phyloP scores from a whole-genome alignment of 495 filamentous ascomycete species.

The Aspergillus saccharolyticus region DNA sequence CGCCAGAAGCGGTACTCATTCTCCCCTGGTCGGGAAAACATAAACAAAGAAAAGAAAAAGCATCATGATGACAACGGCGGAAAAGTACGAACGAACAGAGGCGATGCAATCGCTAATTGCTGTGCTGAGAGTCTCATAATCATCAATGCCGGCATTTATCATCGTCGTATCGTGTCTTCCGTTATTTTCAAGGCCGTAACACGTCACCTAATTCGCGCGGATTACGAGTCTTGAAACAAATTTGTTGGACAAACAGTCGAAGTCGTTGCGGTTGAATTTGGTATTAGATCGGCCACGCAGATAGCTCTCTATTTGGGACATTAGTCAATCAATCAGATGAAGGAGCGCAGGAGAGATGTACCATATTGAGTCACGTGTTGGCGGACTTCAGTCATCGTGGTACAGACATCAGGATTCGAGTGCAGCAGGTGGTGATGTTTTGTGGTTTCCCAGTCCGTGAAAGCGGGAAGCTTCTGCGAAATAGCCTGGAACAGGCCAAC shows the following conservation, averaged over 20 bases:
- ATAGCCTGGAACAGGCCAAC: conserved; percentile 93
- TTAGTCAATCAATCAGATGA: conserved; percentile 20
- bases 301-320: conserved; percentile 49
- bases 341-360: conserved; percentile 25
- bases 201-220: conserved; percentile 66
- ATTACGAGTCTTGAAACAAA: conserved; percentile 92
- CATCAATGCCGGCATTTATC: conserved; percentile 26
- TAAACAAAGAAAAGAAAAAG: conserved; percentile 13
- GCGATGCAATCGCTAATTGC: conserved; percentile 20
- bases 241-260: conserved; percentile 91
- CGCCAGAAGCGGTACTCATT: conserved; percentile 18
- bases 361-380: conserved; percentile 84
- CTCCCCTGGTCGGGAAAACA: conserved; percentile 16
- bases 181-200: conserved; percentile 20
- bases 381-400: conserved; percentile 89
- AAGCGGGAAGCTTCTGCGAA: conserved; percentile 84
- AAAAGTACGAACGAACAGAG: conserved; percentile 18
- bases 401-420: conserved; percentile 84
- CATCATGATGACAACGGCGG: conserved; percentile 13
- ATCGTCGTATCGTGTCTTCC: conserved; percentile 22
- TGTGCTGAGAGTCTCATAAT: conserved; percentile 25
- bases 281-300: conserved; percentile 52
- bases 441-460: conserved; percentile 84
- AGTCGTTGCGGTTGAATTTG: conserved; percentile 82
- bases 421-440: conserved; percentile 82